Evolutionary conservation across 495 filamentous ascomycete species (phyloP).

Genomic region (Astrocystis sublimbata): DNA sequence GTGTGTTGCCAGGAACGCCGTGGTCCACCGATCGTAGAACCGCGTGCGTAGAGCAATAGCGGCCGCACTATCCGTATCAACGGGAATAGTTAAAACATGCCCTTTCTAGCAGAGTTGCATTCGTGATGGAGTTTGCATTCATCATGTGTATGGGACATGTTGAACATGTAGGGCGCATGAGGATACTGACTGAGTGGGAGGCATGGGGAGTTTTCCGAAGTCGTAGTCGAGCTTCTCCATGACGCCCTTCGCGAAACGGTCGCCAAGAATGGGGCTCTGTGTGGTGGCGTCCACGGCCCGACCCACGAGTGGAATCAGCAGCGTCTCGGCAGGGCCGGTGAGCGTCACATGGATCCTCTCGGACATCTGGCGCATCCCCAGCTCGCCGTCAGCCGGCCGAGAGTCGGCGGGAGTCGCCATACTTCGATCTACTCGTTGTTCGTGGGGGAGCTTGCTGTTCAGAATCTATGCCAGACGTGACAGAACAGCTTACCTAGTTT

Average conservation of each 20-base stretch:
- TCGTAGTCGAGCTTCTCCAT: conserved; percentile 20
- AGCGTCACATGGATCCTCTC: conserved; percentile 9
- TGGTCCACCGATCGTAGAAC: conserved; percentile 16
- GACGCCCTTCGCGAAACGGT: conserved; percentile 11
- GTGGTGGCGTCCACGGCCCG: conserved; percentile 7
- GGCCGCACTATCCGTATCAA: too few relatives aligned
- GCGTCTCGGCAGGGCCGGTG: conserved; percentile 16
- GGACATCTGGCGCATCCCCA: background rate
- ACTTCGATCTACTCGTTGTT: background rate
- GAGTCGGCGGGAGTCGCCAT: conserved; percentile 5
- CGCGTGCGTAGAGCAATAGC: conserved; percentile 13
- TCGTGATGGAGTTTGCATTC: too few relatives aligned
- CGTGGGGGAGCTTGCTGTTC: conserved; percentile 6
- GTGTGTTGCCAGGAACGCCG: conserved; percentile 9
- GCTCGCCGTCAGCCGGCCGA: background rate
- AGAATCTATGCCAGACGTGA: background rate
- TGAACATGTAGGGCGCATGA: too few relatives aligned
- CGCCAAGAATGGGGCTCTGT: conserved; percentile 13
- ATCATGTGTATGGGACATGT: too few relatives aligned
- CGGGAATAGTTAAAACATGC: too few relatives aligned
- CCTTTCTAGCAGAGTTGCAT: too few relatives aligned
- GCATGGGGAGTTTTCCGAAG: conserved; percentile 14
- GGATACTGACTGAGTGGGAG: conserved; percentile 1
- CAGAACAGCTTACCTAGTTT: too few relatives aligned
- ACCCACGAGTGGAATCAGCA: conserved; percentile 13